These are phyloP conservation scores for Tricharina praecox DNA, from an alignment of 495 filamentous ascomycete genomes.

Conservation along the genomic window DNA sequence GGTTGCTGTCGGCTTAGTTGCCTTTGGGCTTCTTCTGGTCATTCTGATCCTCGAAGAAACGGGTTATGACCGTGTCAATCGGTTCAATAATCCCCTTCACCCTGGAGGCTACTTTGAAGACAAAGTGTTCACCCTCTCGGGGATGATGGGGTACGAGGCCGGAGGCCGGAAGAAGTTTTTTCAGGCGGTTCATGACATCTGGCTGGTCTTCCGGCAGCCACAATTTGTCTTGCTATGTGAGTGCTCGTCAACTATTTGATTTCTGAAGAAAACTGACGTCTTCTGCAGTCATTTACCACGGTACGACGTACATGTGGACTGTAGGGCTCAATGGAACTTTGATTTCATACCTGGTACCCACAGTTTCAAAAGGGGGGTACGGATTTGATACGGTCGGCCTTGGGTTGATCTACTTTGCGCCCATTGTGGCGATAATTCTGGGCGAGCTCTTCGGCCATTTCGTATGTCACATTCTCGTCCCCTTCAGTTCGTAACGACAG, in stretches of 20 bases:
- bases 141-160: slow-evolving; percentile 13
- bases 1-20: slow-evolving; percentile 15
- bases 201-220: slow-evolving; percentile 12
- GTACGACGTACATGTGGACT: slow-evolving; percentile 20
- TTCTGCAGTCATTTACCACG: slow-evolving; percentile 19
- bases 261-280: not conserved
- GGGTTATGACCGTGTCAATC: slow-evolving; percentile 11
- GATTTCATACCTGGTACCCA: slow-evolving; percentile 15
- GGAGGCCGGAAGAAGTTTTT: slow-evolving; percentile 10
- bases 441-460: slow-evolving; percentile 23
- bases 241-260: not conserved
- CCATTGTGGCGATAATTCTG: slow-evolving; percentile 16
- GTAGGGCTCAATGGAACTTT: slow-evolving; percentile 23
- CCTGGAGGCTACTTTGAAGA: slow-evolving; percentile 7
- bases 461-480: slow-evolving; percentile 5
- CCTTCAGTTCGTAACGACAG: too few species aligned
- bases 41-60: slow-evolving; percentile 19
- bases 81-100: slow-evolving; percentile 14
- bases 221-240: slow-evolving; percentile 20
- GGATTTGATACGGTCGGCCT: slow-evolving; percentile 13
- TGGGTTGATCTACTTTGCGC: slow-evolving; percentile 20
- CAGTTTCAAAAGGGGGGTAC: slow-evolving; percentile 12
- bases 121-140: slow-evolving; percentile 11
- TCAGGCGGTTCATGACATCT: slow-evolving; percentile 11
- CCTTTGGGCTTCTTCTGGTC: slow-evolving; percentile 11